Percentiles rank a stretch among this genome's conserved stretches.
Evolutionary conservation across 202 grass and related monocot species (phyloP).

Genomic region (Schoenoplectus tabernaemontani): DNA sequence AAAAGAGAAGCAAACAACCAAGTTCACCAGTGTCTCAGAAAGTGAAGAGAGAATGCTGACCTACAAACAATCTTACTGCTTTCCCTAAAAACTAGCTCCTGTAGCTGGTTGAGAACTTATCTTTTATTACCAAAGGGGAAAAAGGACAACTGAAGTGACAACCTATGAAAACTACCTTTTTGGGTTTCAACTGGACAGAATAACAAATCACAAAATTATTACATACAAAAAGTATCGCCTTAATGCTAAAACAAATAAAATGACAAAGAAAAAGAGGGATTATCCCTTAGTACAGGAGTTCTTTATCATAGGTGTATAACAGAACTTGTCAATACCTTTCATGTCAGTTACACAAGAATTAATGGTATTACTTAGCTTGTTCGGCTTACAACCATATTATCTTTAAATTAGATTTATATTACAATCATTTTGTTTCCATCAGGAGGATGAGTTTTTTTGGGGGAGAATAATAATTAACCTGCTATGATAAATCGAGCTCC

Average conservation of each 20-base stretch:
- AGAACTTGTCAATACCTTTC: not conserved
- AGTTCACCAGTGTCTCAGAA: not conserved
- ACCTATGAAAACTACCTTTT: not conserved
- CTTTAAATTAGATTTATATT: not conserved
- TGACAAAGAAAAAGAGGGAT: not conserved
- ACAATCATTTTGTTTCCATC: not conserved
- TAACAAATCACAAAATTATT: not conserved
- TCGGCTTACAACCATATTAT: not conserved
- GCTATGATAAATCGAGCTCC: constrained; percentile 90
- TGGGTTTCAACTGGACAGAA: not conserved
- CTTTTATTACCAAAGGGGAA: not conserved
- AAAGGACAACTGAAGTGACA: not conserved
- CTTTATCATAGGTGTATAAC: not conserved
- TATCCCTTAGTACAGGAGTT: not conserved
- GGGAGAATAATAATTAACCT: constrained; percentile 33
- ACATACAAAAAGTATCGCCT: not conserved
- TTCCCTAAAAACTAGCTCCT: not conserved
- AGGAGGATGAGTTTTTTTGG: not conserved
- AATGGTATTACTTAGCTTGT: not conserved
- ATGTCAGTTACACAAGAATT: not conserved
- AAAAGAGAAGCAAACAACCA: not conserved
- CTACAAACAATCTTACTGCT: not conserved
- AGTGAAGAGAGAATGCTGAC: not conserved
- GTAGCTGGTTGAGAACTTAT: not conserved
- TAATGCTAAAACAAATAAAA: not conserved